Percentiles rank a stretch among this genome's conserved stretches.
Conservation (phyloP, 2,329 filamentous ascomycete species). For the Aspergillus proliferans region DNA sequence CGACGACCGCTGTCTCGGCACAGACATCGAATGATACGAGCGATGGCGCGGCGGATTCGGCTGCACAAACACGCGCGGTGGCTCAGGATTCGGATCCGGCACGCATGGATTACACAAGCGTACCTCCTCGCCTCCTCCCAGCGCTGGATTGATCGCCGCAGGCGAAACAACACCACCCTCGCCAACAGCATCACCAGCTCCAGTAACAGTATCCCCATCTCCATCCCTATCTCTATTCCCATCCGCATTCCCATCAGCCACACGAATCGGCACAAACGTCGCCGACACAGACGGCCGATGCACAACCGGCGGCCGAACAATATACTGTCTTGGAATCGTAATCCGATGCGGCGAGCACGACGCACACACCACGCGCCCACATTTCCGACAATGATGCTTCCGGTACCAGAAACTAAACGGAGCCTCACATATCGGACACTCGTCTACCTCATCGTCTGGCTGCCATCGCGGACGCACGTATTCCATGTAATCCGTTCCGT, state of each 20-base stretch:
- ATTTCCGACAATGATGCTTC: conserved; percentile 96
- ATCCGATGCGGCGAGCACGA: conserved; percentile 90
- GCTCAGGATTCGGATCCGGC: conserved; percentile 60
- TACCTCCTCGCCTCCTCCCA: conserved; percentile 62
- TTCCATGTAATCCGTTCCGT: conserved; percentile 21
- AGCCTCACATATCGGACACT: conserved; percentile 76
- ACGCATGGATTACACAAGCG: conserved; percentile 68
- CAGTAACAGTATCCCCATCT: not conserved
- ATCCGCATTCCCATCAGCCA: not conserved
- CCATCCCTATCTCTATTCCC: not conserved
- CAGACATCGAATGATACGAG: conserved; percentile 21
- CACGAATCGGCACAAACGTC: conserved; percentile 23
- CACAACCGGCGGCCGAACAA: conserved; percentile 66
- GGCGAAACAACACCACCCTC: conserved; percentile 27
- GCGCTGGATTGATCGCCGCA: conserved; percentile 39
- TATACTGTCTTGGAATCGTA: conserved; percentile 87
- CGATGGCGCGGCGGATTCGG: conserved; percentile 18
- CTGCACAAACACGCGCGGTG: conserved; percentile 36
- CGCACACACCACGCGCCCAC: conserved; percentile 83
- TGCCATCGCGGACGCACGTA: conserved; percentile 74
- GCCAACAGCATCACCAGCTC: conserved; percentile 34
- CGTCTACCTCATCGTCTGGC: conserved; percentile 72
- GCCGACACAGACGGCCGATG: conserved; percentile 36
- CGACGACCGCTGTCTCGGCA: conserved; percentile 4
- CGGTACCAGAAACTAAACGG: conserved; percentile 79